Base-by-base conservation (phyloP, 2,329 filamentous ascomycete species). In the Fusarium torreyae region DNA sequence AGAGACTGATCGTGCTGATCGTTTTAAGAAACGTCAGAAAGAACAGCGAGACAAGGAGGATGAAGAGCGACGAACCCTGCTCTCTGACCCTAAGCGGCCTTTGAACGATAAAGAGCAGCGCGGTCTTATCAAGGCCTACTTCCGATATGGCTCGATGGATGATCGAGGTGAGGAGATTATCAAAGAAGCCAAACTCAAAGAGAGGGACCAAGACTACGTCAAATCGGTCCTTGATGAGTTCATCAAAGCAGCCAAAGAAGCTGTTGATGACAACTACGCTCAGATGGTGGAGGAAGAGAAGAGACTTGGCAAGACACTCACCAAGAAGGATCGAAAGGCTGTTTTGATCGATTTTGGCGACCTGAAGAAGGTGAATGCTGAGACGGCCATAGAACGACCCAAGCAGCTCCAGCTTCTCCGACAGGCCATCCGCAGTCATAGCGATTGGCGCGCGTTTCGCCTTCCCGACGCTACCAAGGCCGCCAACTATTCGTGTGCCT, bases 281-380 rank as follows among this genome's bases (percentile, higher is more conserved):
- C 89, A 89, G 62, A 86, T 97, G 18, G 88, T 94, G 34, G 90
- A 92, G 66, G 93, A 94, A 75, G 94, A 97, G 73, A 93, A 96
- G 79, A 89, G 92, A 68, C 86, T 88, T 0, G 93, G 93, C 76
- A 97, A 96, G 77, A 87, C 90, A 4, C 81, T 97, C 56, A 97
- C 95, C 0, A 98, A 98, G 84, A 99, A 99, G 80, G 96, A 99
- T 77, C 94, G 94, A 80, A 99, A 99, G 81, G 96, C 96, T 1
- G 93, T 99, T 18, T 84, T 99, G 44, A 98, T 99, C 74, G 94
- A 98, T 77, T 97, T 94, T 80, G 91, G 92, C 45, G 94, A 94
- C 57, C 91, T 98, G 51, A 97, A 97, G 80, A 94, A 97, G 74
- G 88, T 98, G 75, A 99, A 99, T 76, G 96, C 96, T 1, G 94